phyloP scores from a whole-genome alignment of 2,329 filamentous ascomycete genomes.

The Cyphellophora attinorum region DNA sequence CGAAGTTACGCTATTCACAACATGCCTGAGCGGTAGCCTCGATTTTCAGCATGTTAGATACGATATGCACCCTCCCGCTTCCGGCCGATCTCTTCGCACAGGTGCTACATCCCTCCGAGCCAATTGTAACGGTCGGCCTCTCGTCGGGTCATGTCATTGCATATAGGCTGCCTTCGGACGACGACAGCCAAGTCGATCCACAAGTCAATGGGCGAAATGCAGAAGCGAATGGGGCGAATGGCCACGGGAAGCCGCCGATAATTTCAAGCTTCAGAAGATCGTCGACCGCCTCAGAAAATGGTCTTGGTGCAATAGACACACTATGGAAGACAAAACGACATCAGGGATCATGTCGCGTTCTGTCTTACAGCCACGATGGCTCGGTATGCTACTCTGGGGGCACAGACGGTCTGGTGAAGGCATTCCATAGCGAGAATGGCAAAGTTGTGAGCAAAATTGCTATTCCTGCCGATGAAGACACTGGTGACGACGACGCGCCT shows the following conservation, averaged over 20 bases:
- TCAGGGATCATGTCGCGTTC: constrained; percentile 81
- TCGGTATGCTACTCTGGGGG: constrained; percentile 52
- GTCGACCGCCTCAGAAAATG: constrained; percentile 40
- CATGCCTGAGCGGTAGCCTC: background rate
- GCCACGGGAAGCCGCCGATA: constrained; percentile 4
- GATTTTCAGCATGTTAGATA: constrained; percentile 53
- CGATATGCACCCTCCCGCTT: constrained; percentile 80
- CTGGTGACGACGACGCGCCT: constrained; percentile 51
- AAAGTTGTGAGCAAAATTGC: constrained; percentile 72
- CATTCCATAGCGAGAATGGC: constrained; percentile 48
- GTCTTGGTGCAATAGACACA: constrained; percentile 68
- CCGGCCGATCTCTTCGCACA: constrained; percentile 80
- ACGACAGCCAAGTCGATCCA: constrained; percentile 26
- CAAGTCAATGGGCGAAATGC: background rate
- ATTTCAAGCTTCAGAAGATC: constrained; percentile 17
- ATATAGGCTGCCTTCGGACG: constrained; percentile 49
- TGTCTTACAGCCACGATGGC: constrained; percentile 73
- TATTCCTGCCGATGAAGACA: constrained; percentile 45
- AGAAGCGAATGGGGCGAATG: too few relatives aligned
- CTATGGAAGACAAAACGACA: constrained; percentile 82
- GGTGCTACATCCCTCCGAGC: constrained; percentile 73
- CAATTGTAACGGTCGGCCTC: constrained; percentile 71
- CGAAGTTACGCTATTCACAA: too few relatives aligned
- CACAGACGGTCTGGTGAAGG: constrained; percentile 55
- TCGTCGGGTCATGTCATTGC: constrained; percentile 48